phyloP scores from a whole-genome alignment of 306 rosid genomes.

The Vigna unguiculata region DNA sequence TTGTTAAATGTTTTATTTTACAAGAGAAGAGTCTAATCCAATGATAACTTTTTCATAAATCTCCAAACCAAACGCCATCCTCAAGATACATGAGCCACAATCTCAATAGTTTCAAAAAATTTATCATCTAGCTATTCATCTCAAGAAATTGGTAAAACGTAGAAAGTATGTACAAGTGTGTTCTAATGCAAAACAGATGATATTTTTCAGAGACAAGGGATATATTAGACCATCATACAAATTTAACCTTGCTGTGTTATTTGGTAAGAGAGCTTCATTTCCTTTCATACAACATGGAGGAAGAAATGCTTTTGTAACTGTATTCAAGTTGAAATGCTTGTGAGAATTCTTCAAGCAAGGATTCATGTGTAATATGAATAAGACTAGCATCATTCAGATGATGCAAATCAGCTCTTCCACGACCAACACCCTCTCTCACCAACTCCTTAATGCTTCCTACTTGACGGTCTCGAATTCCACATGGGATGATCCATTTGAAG shows the following conservation, averaged over 20 bases:
- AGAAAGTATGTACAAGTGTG: not conserved
- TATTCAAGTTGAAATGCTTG: slow-evolving; percentile 11
- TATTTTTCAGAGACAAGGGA: no score
- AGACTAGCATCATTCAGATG: not conserved
- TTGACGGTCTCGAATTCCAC: slow-evolving; percentile 62
- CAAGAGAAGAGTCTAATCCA: no score
- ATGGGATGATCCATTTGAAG: no score
- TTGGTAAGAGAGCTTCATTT: no score
- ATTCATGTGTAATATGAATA: not conserved
- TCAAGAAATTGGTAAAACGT: not conserved
- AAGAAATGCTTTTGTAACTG: not conserved
- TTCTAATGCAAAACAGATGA: not conserved
- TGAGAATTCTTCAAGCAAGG: slow-evolving; percentile 19
- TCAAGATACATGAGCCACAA: no score
- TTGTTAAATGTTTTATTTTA: no score
- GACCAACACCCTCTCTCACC: slow-evolving; percentile 10
- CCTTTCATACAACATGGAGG: no score
- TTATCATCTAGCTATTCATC: not conserved
- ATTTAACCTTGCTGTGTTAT: no score
- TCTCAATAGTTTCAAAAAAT: no score
- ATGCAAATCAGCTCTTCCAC: not conserved
- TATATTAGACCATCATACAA: no score
- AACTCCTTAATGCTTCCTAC: slow-evolving; percentile 20
- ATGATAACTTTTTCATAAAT: not conserved
- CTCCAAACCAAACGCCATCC: no score